These are phyloP conservation scores for Tolypocladium paradoxum DNA, from an alignment of 2,329 filamentous ascomycete species.

Conservation along the genomic window DNA sequence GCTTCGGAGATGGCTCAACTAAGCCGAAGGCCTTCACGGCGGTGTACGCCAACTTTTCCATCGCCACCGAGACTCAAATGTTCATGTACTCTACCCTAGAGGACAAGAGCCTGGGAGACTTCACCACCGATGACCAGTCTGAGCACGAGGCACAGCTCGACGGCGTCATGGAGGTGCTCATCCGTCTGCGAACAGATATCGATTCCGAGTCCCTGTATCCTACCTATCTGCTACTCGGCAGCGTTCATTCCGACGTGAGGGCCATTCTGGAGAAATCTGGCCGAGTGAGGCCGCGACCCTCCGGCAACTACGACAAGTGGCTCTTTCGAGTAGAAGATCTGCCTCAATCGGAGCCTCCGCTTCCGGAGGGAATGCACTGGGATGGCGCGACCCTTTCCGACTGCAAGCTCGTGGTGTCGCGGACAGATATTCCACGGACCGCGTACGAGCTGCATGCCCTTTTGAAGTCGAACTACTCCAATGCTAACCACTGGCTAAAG, in stretches of 20 bases:
- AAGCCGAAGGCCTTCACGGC: conserved; percentile 32
- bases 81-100: conserved; percentile 51
- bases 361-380: conserved; percentile 45
- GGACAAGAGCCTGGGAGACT: conserved; percentile 9
- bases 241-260: conserved; percentile 19
- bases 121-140: not conserved
- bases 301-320: conserved; percentile 42
- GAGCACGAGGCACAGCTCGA: conserved; percentile 24
- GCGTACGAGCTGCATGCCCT: conserved; percentile 22
- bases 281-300: conserved; percentile 14
- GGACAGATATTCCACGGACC: conserved; percentile 46
- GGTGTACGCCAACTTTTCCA: conserved; percentile 50
- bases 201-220: conserved; percentile 6
- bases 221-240: conserved; percentile 24
- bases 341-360: conserved; percentile 18
- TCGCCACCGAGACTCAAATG: conserved; percentile 51
- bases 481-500: conserved; percentile 12
- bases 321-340: conserved; percentile 39
- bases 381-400: conserved; percentile 39
- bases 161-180: conserved; percentile 17
- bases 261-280: conserved; percentile 13
- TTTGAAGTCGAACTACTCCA: not conserved
- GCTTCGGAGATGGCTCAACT: not conserved
- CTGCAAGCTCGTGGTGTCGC: conserved; percentile 40
- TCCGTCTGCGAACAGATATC: conserved; percentile 15